Evolutionary conservation across 2,329 filamentous ascomycete genomes (phyloP), one percentile per base, ranked within the genome.

Genomic region (Diaporthe batatas): DNA sequence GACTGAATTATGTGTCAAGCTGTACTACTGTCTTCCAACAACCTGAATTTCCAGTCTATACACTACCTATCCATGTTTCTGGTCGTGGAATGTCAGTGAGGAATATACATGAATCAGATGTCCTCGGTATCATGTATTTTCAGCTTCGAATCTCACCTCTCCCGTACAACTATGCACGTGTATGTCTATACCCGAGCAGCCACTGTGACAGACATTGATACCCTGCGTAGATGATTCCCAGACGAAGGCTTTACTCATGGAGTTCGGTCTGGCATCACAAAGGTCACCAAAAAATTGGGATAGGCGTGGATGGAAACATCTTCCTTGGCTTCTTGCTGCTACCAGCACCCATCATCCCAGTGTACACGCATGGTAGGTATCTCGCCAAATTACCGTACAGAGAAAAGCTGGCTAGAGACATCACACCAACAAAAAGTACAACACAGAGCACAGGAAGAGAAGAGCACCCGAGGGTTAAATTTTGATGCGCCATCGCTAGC

Each of bases 401-500:
- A 51, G 62, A 65, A 65, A 39, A 39, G 44, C 62, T 44, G 29
- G 29, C 32, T 49, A 23, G n/a, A 39, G 42, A 53, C 42, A 42
- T 32, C 32, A 32, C 47, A 14, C 44, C 44, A 32, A 36, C 21
- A 36, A 36, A 69, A 21, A 49, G n/a, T 32, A 59, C 14, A 36
- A 62, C 44, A 32, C 42, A 25, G 34, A 11, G 44, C n/a, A 18
- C 39, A 42, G 39, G 34, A 42, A 14, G n/a, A 21, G 16, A 62
- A 51, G 29, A 39, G 42, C 54, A 53, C 42, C 68, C 54, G 23
- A 55, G 34, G 29, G 36, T 29, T 39, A 23, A 54, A 49, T 64
- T 74, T 71, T 71, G 47, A 70, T 74, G 59, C 73, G 73, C 73
- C 73, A 67, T 74, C 73, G 73, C 73, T 73, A 69, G 70, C 67